Base-by-base conservation (phyloP, 345 rosid genomes). In the Melaleuca alternifolia region DNA sequence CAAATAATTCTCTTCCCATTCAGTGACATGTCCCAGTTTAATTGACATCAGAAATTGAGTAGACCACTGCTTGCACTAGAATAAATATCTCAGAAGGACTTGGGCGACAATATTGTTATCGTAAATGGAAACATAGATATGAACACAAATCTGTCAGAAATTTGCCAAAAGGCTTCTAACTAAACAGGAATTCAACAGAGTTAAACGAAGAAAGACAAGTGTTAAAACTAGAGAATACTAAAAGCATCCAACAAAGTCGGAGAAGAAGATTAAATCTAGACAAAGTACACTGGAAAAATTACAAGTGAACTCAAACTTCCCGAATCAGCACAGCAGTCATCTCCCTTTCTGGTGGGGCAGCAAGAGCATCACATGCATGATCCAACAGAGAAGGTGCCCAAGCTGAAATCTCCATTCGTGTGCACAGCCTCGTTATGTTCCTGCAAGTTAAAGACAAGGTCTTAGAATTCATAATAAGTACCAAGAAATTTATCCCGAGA, bases 321-420 rank as follows among this genome's bases (percentile, higher is more conserved):
- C 11, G 13, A 37, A 5, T 48, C 20, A 48, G 81, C 26, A 6
- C 48, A 33, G 81, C 46, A 13, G 48, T 11, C 48, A 71, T 37
- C 81, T 71, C 81, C 81, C 81, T 18, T 71, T 71, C 48, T 37
- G 26, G 37, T 33, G 84, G 62, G 83, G 84, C 87, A 57, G 75
- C 57, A 53, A 24, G 86, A n/a, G 84, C 57, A 37, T 41, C 37
- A 91, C 52, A 91, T 75, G 85, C 92, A 92, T 30, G 95, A 87
- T 54, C 90, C 91, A 2, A 88, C 89, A 9, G 91, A 82, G 88
- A 83, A 93, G 16, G 90, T 89, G 86, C 91, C 96, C 37, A 90
- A 89, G 53, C 90, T 91, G 7, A 91, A 92, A 79, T 92, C 95
- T 79, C 91, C 95, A 85, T 91, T 94, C 83, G 86, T 85, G 51